Evolutionary conservation across 2,329 filamentous ascomycete genomes (phyloP), one percentile per base, ranked within the genome.

Genomic region (Colletotrichum theobromicola): DNA sequence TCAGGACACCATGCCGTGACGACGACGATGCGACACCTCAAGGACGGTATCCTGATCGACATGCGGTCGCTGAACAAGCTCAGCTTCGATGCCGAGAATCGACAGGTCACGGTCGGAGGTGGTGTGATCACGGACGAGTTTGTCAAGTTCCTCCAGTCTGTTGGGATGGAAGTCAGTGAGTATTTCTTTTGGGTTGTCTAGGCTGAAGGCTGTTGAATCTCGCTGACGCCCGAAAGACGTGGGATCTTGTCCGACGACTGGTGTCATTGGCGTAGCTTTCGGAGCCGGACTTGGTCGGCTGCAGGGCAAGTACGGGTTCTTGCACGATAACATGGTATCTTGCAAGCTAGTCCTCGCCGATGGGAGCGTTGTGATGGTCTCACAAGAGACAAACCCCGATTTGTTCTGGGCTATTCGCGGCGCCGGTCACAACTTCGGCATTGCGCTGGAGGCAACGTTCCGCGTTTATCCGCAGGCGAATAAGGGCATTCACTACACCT

Each of bases 391-490:
- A 37, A 77, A 83, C 46, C 18, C 75, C 3, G 86, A 89, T 73
- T 78, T 89, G 0, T 82, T 88, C 77, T 89, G 87, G 87, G 87
- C 85, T 16, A 78, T 89, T 0, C 86, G 82, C 78, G 88, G 88
- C 21, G 88, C 88, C 2, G 88, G 87, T 1, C 86, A 85, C 18
- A 89, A 89, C 76, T 85, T 89, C 76, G 88, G 88, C 53, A 84
- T 90, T 62, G 84, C 89, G 42, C 78, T 87, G 69, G 86, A 84
- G 75, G 83, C 86, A 16, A 84, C 81, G 46, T 86, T 88, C 78
- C 85, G 82, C 72, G 79, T 86, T 21, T 84, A 79, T 74, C 55
- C 77, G 10, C 83, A 84, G 77, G 80, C 80, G 32, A 82, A 71
- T 37, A 65, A 42, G 18, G 60, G 79, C 8, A 70, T 77, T 75